These are phyloP conservation scores for Endocalyx cinctus DNA, from an alignment of 2,329 filamentous ascomycete species.

Conservation along the genomic window DNA sequence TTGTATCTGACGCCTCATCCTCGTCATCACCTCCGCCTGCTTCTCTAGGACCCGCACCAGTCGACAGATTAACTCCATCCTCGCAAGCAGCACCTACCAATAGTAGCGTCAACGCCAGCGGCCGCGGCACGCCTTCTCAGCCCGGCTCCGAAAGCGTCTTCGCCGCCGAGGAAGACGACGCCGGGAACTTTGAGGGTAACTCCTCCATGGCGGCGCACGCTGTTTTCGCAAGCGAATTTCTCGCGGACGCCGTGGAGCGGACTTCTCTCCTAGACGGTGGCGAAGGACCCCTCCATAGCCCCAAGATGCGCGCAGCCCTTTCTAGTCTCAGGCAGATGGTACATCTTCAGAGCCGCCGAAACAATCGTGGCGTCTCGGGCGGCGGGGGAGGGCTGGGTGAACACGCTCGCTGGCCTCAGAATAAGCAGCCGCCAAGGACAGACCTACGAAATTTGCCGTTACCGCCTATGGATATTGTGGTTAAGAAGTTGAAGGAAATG, in stretches of 20 bases:
- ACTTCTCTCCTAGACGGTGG: slow-evolving; percentile 36
- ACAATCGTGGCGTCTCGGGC: too few relatives aligned
- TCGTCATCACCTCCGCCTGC: too few relatives aligned
- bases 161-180: slow-evolving; percentile 44
- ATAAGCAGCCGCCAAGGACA: too few relatives aligned
- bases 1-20: too few relatives aligned
- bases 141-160: too few relatives aligned
- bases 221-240: slow-evolving; percentile 41
- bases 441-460: slow-evolving; percentile 48
- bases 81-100: too few relatives aligned
- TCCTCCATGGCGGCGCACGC: slow-evolving; percentile 42
- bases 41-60: too few relatives aligned
- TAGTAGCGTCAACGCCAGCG: too few relatives aligned
- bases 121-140: too few relatives aligned
- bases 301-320: slow-evolving; percentile 50
- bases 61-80: too few relatives aligned
- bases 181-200: slow-evolving; percentile 40
- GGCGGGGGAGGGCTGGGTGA: slow-evolving; percentile 7
- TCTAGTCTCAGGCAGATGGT: slow-evolving; percentile 49
- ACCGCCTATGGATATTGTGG: slow-evolving; percentile 48
- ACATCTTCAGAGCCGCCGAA: slow-evolving; percentile 37
- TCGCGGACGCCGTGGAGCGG: slow-evolving; percentile 33
- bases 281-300: too few relatives aligned
- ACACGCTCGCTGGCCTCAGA: slow-evolving; percentile 13
- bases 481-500: slow-evolving; percentile 43